These are phyloP conservation scores for Melanomma pulvis-pyrius DNA, from an alignment of 495 filamentous ascomycete species.

Conservation along the genomic window DNA sequence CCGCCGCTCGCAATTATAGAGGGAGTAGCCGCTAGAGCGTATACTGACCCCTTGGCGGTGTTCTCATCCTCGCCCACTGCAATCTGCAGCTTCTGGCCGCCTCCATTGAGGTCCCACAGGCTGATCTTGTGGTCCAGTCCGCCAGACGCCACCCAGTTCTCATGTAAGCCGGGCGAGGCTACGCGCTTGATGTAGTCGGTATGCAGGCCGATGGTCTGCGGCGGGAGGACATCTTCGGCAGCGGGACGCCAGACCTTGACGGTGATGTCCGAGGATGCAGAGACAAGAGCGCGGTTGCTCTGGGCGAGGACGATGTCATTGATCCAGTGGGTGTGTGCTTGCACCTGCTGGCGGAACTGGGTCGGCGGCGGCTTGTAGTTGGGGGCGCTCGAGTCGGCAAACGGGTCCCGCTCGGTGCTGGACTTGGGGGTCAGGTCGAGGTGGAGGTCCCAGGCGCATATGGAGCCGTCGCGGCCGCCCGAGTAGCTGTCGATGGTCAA, in stretches of 20 bases:
- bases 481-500: slow-evolving; percentile 69
- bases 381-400: slow-evolving; percentile 33
- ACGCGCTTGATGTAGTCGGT: slow-evolving; percentile 95
- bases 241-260: slow-evolving; percentile 95
- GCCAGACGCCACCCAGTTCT: slow-evolving; percentile 94
- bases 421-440: slow-evolving; percentile 51
- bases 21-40: slow-evolving; percentile 76
- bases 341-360: slow-evolving; percentile 84
- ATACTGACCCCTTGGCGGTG: slow-evolving; percentile 90
- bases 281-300: slow-evolving; percentile 81
- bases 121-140: slow-evolving; percentile 90
- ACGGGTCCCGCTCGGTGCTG: slow-evolving; percentile 41
- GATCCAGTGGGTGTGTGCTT: slow-evolving; percentile 98
- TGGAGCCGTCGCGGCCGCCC: slow-evolving; percentile 89
- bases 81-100: slow-evolving; percentile 81
- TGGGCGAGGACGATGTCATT: slow-evolving; percentile 91
- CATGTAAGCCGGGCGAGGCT: slow-evolving; percentile 69
- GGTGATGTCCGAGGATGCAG: slow-evolving; percentile 91
- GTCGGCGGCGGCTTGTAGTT: slow-evolving; percentile 51
- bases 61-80: slow-evolving; percentile 77
- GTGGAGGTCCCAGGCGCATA: slow-evolving; percentile 93
- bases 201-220: slow-evolving; percentile 87
- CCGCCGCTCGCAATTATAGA: slow-evolving; percentile 88
- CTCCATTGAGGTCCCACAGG: slow-evolving; percentile 89
- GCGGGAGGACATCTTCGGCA: slow-evolving; percentile 64